Percentiles rank a stretch among this genome's conserved stretches.
Evolutionary conservation across 805 yeast genomes (phyloP).

Genomic region (Ogataea polymorpha): DNA sequence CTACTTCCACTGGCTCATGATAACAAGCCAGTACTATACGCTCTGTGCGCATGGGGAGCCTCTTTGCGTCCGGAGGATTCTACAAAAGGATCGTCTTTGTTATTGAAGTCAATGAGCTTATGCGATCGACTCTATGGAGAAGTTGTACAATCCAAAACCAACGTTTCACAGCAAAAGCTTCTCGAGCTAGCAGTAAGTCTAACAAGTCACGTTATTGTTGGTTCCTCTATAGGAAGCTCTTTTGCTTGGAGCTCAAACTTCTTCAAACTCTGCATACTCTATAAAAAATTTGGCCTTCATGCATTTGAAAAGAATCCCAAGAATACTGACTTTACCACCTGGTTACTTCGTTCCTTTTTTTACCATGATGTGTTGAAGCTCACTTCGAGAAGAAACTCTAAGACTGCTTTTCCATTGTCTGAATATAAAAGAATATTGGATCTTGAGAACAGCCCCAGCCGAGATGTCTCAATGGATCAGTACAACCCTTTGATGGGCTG

Average conservation of each 20-base stretch:
- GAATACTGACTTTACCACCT: slow-evolving; percentile 10
- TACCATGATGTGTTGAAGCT: slow-evolving; percentile 26
- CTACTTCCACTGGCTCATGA: slow-evolving; percentile 14
- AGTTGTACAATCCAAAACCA: not conserved
- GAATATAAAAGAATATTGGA: slow-evolving; percentile 18
- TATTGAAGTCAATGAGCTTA: slow-evolving; percentile 8
- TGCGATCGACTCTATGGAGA: slow-evolving; percentile 11
- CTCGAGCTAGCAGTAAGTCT: slow-evolving; percentile 15
- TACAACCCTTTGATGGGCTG: slow-evolving; percentile 18
- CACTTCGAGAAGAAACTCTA: slow-evolving; percentile 17
- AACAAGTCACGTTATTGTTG: slow-evolving; percentile 17
- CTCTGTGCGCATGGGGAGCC: slow-evolving; percentile 19
- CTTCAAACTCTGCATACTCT: slow-evolving; percentile 13
- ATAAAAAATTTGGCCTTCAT: slow-evolving; percentile 16
- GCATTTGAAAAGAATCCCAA: slow-evolving; percentile 9
- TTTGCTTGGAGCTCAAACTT: slow-evolving; percentile 22
- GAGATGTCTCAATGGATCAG: not conserved
- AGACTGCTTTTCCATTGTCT: slow-evolving; percentile 22
- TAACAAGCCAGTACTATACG: slow-evolving; percentile 11
- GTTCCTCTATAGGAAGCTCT: slow-evolving; percentile 20
- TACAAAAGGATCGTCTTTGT: slow-evolving; percentile 2
- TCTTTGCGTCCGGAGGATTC: slow-evolving; percentile 7
- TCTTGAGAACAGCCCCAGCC: slow-evolving; percentile 1
- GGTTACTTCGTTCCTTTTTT: slow-evolving; percentile 23
- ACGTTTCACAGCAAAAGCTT: not conserved